These are phyloP conservation scores for Bimuria novae-zelandiae DNA, from an alignment of 2,329 filamentous ascomycete species.

Conservation along the genomic window DNA sequence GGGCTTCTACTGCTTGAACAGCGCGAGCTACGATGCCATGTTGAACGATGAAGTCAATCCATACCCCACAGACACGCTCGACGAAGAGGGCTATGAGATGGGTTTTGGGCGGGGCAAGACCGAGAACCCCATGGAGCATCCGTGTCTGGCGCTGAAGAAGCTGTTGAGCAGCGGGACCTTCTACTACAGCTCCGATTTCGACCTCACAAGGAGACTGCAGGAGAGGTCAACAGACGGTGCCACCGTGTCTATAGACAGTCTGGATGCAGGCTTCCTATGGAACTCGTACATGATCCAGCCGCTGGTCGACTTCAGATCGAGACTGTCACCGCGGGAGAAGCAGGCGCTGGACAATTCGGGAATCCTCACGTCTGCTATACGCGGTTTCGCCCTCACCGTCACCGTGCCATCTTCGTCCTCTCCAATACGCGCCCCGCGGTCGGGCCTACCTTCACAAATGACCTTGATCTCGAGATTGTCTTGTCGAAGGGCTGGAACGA, in stretches of 20 bases:
- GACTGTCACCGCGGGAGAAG: slow-evolving; percentile 75
- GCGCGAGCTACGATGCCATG: slow-evolving; percentile 81
- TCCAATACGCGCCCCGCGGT: slow-evolving; percentile 67
- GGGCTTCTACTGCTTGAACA: slow-evolving; percentile 90
- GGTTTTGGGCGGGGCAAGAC: slow-evolving; percentile 61
- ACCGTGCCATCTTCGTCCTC: slow-evolving; percentile 78
- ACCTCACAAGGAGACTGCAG: slow-evolving; percentile 90
- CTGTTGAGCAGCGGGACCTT: slow-evolving; percentile 91
- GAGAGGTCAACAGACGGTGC: slow-evolving; percentile 78
- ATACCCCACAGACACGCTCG: slow-evolving; percentile 58
- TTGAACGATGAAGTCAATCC: slow-evolving; percentile 62
- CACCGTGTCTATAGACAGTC: slow-evolving; percentile 86
- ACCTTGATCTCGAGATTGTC: slow-evolving; percentile 92
- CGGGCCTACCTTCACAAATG: slow-evolving; percentile 78
- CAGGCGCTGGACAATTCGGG: slow-evolving; percentile 81
- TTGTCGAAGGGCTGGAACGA: slow-evolving; percentile 86
- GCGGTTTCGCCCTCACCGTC: slow-evolving; percentile 88
- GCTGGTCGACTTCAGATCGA: slow-evolving; percentile 83
- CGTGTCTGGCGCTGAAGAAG: slow-evolving; percentile 88
- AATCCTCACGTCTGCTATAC: slow-evolving; percentile 90
- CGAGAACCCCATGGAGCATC: slow-evolving; percentile 79
- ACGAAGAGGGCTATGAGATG: slow-evolving; percentile 59
- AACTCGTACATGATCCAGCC: slow-evolving; percentile 98
- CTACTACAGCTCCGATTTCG: slow-evolving; percentile 98
- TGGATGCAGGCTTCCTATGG: slow-evolving; percentile 93